These are phyloP conservation scores for Akanthomyces uredinophilus DNA, from an alignment of 2,329 filamentous ascomycete genomes.

Conservation along the genomic window DNA sequence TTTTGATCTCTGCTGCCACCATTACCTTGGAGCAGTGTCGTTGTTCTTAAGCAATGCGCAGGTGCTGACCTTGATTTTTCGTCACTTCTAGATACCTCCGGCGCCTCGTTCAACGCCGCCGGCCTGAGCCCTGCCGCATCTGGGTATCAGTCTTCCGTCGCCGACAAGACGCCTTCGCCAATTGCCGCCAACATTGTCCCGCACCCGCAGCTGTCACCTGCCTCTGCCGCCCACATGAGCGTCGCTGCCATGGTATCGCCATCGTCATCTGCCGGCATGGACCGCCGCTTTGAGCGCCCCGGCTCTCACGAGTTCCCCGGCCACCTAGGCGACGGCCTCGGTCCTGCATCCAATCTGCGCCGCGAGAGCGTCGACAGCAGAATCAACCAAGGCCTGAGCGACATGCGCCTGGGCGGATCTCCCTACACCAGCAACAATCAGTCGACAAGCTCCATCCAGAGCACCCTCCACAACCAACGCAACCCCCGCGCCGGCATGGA, in stretches of 20 bases:
- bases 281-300: constrained; percentile 39
- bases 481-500: constrained; percentile 52
- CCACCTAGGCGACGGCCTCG: constrained; percentile 31
- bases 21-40: background rate
- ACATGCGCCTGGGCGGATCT: constrained; percentile 60
- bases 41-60: background rate
- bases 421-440: constrained; percentile 74
- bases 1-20: background rate
- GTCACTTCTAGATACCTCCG: constrained; percentile 30
- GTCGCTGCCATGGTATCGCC: constrained; percentile 62
- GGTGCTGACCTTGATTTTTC: background rate
- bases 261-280: constrained; percentile 41
- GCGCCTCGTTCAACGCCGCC: constrained; percentile 34
- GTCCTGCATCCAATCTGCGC: constrained; percentile 46
- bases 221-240: constrained; percentile 56
- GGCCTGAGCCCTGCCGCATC: constrained; percentile 39
- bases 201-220: constrained; percentile 52
- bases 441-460: constrained; percentile 70
- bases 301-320: constrained; percentile 32
- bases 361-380: constrained; percentile 77
- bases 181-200: constrained; percentile 46
- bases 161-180: constrained; percentile 60
- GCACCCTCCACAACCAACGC: constrained; percentile 61
- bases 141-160: constrained; percentile 44
- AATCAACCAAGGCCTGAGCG: constrained; percentile 66